A percentile compares a stretch with the other conserved stretches of the same genome.
These are phyloP conservation scores for Chlorella variabilis DNA, from an alignment of 163 green algal genomes.

Conservation along the genomic window DNA sequence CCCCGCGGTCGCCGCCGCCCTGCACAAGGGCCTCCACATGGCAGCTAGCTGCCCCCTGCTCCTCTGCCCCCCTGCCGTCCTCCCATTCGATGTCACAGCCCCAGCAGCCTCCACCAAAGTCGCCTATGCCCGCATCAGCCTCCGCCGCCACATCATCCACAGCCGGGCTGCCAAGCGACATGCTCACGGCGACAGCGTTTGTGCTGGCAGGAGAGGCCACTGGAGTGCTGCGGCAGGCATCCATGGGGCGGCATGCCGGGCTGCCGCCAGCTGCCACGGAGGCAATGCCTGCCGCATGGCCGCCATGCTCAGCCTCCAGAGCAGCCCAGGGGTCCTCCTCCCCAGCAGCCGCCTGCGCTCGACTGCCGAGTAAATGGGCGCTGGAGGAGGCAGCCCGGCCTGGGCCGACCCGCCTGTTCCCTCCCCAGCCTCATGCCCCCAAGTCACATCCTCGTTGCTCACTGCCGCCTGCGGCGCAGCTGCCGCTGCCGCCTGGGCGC, in stretches of 20 bases:
- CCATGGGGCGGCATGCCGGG: too few relatives aligned
- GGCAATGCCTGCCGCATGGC: too few relatives aligned
- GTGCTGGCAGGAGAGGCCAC: too few relatives aligned
- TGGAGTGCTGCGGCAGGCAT: too few relatives aligned
- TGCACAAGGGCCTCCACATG: not conserved
- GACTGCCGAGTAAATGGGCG: not conserved
- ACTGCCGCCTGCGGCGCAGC: too few relatives aligned
- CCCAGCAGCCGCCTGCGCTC: not conserved
- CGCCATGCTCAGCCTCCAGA: not conserved
- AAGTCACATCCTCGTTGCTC: not conserved
- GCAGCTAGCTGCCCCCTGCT: not conserved
- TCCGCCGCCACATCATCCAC: not conserved
- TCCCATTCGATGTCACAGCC: conserved; percentile 26
- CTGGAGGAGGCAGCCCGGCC: too few relatives aligned
- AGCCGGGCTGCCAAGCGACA: not conserved
- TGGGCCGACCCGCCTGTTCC: not conserved
- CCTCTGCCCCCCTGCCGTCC: not conserved
- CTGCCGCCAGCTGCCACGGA: not conserved
- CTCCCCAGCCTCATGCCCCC: not conserved
- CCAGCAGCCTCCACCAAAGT: conserved; percentile 8
- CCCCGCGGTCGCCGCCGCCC: not conserved
- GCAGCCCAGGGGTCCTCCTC: conserved; percentile 16
- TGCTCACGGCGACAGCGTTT: too few relatives aligned
- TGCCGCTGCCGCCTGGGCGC: not conserved
- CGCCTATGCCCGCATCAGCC: not conserved